Evolutionary conservation across 2,329 filamentous ascomycete species (phyloP), one percentile per base, ranked within the genome.

Genomic region (Pseudocercospora eumusae): DNA sequence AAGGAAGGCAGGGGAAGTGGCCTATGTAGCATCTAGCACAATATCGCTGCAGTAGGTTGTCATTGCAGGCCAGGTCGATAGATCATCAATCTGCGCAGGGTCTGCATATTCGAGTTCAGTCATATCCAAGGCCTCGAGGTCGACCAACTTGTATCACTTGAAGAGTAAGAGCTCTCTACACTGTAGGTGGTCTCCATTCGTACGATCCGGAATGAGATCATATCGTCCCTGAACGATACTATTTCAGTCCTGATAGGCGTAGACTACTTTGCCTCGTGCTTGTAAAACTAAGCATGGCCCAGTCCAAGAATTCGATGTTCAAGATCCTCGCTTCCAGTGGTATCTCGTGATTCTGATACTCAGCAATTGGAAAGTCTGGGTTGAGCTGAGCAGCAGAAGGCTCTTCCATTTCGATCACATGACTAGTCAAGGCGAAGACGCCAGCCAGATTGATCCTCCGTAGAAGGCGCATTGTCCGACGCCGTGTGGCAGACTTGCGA

Each of bases 311-410:
- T 9, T 57, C 44, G 9, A 57, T n/a, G 10, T 57, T 42, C 20
- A 57, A 20, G n/a, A 57, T 11, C 18, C 55, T 15, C 11, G 55
- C 55, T 31, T 57, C 55, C 10, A 21, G 36, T 4, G 55, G 55
- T 5, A 57, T 49, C 36, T 57, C 33, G 44, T 47, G 9, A n/a
- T 4, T 28, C 15, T 47, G 55, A 31, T 45, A 49, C 10, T 31
- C 28, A 31, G 28, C 28, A 31, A 31, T 31, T 10, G 28, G 11
- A 11, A 31, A 31, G 28, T 11, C 10, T 9, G 36, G 33, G 15
- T 44, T 21, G 40, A n/a, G n/a, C n/a, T 18, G n/a, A 10, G 40
- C 40, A 11, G 55, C 55, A 18, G 21, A n/a, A 28, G 13, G 31
- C 27, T 57, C 40, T n/a, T 57, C 55, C 20, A 57, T 27, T 1